Conservation (phyloP, 768 basidiomycete genomes). For the Dioszegia aurantiaca region DNA sequence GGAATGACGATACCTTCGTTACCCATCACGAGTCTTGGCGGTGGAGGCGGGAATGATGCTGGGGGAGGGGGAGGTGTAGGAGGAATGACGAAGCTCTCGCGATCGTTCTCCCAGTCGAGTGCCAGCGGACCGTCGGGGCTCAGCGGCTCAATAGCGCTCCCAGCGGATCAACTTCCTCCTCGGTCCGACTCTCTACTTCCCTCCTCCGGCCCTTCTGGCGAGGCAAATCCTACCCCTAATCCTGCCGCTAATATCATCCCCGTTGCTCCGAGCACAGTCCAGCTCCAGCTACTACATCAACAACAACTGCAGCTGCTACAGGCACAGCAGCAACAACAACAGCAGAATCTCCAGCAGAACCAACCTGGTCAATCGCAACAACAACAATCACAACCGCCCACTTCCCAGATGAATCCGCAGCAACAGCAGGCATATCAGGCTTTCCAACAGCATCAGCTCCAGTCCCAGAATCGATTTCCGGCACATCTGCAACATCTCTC, state of each 20-base stretch:
- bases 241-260: slow-evolving; percentile 1
- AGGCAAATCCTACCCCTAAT: background rate
- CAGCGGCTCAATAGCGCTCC: background rate
- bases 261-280: background rate
- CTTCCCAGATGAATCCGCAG: no score
- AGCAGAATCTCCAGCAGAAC: slow-evolving; percentile 14
- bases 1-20: slow-evolving; percentile 3
- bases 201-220: no score
- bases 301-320: background rate
- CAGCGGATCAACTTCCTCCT: background rate
- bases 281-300: slow-evolving; percentile 6
- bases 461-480: slow-evolving; percentile 1
- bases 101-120: no score
- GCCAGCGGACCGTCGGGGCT: no score
- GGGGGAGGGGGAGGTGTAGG: background rate
- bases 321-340: background rate
- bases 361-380: slow-evolving; percentile 17
- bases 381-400: background rate
- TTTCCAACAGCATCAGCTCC: slow-evolving; percentile 9
- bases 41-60: background rate
- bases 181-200: slow-evolving; percentile 7
- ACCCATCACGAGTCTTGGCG: background rate
- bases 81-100: no score
- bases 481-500: background rate
- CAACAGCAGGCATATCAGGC: background rate